Conservation (phyloP, 768 basidiomycete genomes). For the Macrolepiota albuminosa region DNA sequence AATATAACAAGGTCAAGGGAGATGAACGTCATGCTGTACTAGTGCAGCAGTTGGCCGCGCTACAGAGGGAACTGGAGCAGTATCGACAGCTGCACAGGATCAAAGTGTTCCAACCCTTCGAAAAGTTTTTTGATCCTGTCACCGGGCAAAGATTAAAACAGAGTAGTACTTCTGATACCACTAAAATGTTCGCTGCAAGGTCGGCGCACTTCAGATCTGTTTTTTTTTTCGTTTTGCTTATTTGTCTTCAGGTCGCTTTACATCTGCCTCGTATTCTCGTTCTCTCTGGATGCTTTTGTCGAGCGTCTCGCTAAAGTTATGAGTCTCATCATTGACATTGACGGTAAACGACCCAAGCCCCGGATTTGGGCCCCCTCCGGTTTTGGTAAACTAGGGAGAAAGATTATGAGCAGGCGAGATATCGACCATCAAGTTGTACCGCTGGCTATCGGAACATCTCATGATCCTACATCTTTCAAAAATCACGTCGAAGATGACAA, state of each 20-base stretch:
- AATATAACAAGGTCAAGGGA: conserved; percentile 15
- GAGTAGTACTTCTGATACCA: conserved; percentile 8
- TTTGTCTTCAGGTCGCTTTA: conserved; percentile 32
- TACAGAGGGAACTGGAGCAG: conserved; percentile 24
- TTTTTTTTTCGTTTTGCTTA: neutral
- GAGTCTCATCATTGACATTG: conserved; percentile 27
- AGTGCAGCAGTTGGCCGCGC: conserved; percentile 16
- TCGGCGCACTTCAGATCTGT: conserved; percentile 10
- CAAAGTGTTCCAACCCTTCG: conserved; percentile 35
- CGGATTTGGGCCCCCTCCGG: conserved; percentile 41
- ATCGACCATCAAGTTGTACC: conserved; percentile 23
- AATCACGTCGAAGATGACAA: conserved; percentile 14
- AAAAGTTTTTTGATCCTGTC: conserved; percentile 34
- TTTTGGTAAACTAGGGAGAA: conserved; percentile 32
- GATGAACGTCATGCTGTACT: conserved; percentile 24
- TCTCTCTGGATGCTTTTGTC: conserved; percentile 36
- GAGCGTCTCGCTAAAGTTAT: conserved; percentile 30
- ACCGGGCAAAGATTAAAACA: conserved; percentile 26
- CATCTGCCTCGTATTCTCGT: conserved; percentile 41
- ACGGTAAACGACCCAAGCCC: conserved; percentile 28
- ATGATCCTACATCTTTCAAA: conserved; percentile 30
- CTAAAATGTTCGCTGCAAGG: conserved; percentile 37
- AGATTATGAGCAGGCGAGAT: conserved; percentile 24
- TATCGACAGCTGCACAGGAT: conserved; percentile 32
- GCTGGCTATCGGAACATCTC: conserved; percentile 31